Percentiles rank a stretch among this genome's conserved stretches.
These are phyloP conservation scores for Vitellaria paradoxa DNA, from an alignment of 179 eudicot species.

Conservation along the genomic window DNA sequence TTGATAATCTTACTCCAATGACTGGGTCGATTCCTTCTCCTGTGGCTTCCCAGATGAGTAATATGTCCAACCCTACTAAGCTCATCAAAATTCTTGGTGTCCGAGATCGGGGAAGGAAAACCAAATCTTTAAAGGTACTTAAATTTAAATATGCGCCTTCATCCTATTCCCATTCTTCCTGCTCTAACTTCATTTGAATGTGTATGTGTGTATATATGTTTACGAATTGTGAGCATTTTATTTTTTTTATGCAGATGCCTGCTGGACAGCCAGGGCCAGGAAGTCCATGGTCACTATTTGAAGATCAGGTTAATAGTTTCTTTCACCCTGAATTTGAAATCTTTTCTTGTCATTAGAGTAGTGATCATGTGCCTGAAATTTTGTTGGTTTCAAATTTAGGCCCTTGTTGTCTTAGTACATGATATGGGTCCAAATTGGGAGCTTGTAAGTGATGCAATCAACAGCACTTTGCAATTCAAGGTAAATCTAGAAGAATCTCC, in stretches of 20 bases:
- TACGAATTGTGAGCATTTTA: constrained; percentile 15
- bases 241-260: constrained; percentile 46
- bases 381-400: constrained; percentile 36
- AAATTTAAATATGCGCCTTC: neutral
- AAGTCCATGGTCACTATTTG: constrained; percentile 80
- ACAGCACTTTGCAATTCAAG: constrained; percentile 87
- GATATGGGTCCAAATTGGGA: constrained; percentile 99
- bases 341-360: constrained; percentile 1
- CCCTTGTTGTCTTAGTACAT: constrained; percentile 97
- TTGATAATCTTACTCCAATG: constrained; percentile 53
- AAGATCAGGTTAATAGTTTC: constrained; percentile 71
- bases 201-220: neutral
- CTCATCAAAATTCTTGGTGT: constrained; percentile 70
- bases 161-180: neutral
- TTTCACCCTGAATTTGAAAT: neutral
- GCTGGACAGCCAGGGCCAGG: constrained; percentile 71
- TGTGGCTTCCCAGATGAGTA: constrained; percentile 89
- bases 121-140: constrained; percentile 73
- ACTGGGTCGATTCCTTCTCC: constrained; percentile 81
- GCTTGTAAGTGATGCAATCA: constrained; percentile 94
- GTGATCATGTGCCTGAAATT: constrained; percentile 16
- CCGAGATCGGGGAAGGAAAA: constrained; percentile 74
- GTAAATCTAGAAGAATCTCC: constrained; percentile 27
- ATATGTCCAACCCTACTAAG: constrained; percentile 84
- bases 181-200: neutral